Conservation (phyloP, 2,329 filamentous ascomycete species). For the Penicillium sp. region DNA sequence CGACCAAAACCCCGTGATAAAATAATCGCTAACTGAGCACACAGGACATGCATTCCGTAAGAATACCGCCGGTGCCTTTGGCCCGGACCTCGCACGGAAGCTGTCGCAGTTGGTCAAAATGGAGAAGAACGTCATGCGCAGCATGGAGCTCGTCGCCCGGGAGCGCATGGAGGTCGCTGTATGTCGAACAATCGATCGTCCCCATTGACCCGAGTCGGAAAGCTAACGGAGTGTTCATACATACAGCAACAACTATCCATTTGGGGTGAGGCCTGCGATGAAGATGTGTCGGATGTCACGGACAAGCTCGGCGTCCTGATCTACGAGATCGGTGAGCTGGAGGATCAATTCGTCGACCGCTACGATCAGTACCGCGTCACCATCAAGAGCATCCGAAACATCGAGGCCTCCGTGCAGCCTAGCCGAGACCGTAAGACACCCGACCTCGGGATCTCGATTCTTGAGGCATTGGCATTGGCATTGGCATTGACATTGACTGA, state of each 20-base stretch:
- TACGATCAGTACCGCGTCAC: slow-evolving; percentile 99
- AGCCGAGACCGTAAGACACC: slow-evolving; percentile 79
- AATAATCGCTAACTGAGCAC: slow-evolving; percentile 14
- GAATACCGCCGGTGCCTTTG: slow-evolving; percentile 51
- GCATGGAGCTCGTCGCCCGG: slow-evolving; percentile 86
- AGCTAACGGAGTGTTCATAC: slow-evolving; percentile 15
- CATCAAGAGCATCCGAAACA: slow-evolving; percentile 99
- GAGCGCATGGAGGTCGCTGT: slow-evolving; percentile 98
- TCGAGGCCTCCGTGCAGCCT: slow-evolving; percentile 95
- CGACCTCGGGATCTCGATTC: not conserved
- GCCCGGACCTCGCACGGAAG: slow-evolving; percentile 92
- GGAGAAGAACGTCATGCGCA: slow-evolving; percentile 99
- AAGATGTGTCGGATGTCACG: slow-evolving; percentile 97
- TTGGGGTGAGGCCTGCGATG: slow-evolving; percentile 93
- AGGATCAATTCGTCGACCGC: slow-evolving; percentile 96
- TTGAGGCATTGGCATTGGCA: no score
- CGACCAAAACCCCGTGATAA: not conserved
- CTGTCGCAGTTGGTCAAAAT: slow-evolving; percentile 97
- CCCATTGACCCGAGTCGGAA: not conserved
- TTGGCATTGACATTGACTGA: slow-evolving; percentile 4
- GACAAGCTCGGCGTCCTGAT: slow-evolving; percentile 97
- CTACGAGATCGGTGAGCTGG: slow-evolving; percentile 96
- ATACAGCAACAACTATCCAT: slow-evolving; percentile 92
- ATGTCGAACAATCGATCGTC: slow-evolving; percentile 43
- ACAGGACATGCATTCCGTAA: slow-evolving; percentile 60